Base-by-base conservation (phyloP, 345 rosid genomes). In the Geranium brycei region DNA sequence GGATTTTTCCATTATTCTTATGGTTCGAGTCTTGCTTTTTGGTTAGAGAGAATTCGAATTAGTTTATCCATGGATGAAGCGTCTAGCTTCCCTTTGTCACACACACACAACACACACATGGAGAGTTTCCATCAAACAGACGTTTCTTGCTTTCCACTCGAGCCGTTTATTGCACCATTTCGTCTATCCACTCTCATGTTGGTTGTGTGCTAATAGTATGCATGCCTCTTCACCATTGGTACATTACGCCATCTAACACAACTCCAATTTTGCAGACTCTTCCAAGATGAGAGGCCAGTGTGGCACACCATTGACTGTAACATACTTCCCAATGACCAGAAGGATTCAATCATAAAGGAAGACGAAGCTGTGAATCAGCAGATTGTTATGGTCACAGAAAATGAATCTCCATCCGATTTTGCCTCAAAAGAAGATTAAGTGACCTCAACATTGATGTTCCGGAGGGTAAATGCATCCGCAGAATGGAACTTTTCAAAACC, bases 241-340 rank as follows among this genome's bases (percentile, higher is more conserved):
- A 8, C 18, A 28, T 11, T 16, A 17, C 11, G 18, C 17, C 14
- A 17, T 59, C 60, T 68, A 35, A 64, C 62, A 57, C 14, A 67
- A 0, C 31, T 65, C 58, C 58, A 2, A 7, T 19, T 62, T 61
- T 73, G 69, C 87, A 88, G 96, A 74, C 76, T 82, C 72, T 93
- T 90, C 80, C 97, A 86, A 80, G 87, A 87, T 78, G 96, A 88
- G 85, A 90, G 82, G 80, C 88, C 92, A 0, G 89, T 86, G 57
- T 86, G 91, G 83, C 92, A 86, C 77, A 83, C 88, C 40, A 90
- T 93, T 60, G 74, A 90, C 76, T 93, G 97, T 69, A 90, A 86
- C 69, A 72, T 57, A 51, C 82, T 88, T 72, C 80, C 84, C 12
- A 78, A 76, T 74, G 82, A 76, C 67, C 68, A 76, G 75, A 77